These are phyloP conservation scores for Styphnolobium japonicum DNA, from an alignment of 306 rosid species.

Conservation along the genomic window DNA sequence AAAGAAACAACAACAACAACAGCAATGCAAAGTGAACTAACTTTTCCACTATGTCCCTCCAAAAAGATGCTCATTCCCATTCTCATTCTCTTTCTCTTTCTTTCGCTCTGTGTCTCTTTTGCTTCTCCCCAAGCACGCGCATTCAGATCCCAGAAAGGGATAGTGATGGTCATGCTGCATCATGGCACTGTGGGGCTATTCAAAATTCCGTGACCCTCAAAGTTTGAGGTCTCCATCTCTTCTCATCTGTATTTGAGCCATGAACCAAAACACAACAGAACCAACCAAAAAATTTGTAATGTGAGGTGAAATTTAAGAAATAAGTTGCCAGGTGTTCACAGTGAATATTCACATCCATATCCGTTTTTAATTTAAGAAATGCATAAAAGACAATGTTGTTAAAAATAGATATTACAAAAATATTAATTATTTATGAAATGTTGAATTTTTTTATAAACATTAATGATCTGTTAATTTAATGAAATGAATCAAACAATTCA, in stretches of 20 bases:
- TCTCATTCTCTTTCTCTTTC: neutral
- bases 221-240: neutral
- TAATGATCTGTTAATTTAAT: too few relatives aligned
- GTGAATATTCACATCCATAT: neutral
- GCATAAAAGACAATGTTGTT: too few relatives aligned
- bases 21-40: conserved; percentile 17
- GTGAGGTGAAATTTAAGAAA: neutral
- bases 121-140: conserved; percentile 35
- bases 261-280: neutral
- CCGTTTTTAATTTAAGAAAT: neutral
- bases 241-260: neutral
- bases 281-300: neutral
- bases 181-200: conserved; percentile 25
- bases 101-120: neutral
- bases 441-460: too few relatives aligned
- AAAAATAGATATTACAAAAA: too few relatives aligned
- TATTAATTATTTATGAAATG: too few relatives aligned
- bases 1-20: neutral
- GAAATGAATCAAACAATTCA: too few relatives aligned
- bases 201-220: neutral
- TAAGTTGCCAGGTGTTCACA: neutral
- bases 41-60: conserved; percentile 36
- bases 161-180: conserved; percentile 7
- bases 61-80: neutral
- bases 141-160: conserved; percentile 14